Base-by-base conservation (phyloP, 805 yeast genomes). In the Nakazawaea holstii region DNA sequence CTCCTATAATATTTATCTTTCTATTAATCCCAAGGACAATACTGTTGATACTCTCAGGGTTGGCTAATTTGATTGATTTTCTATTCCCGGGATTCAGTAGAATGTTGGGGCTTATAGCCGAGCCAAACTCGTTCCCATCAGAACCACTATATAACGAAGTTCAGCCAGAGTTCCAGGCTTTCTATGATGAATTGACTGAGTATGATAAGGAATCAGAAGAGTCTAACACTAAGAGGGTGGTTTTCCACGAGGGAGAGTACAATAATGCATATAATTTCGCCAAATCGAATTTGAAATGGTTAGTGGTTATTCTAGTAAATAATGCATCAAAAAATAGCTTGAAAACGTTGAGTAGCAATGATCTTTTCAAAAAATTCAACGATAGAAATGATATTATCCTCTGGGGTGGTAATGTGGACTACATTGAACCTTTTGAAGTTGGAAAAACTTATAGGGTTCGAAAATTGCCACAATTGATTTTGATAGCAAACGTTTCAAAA, bases 351-450 rank as follows among this genome's bases (percentile, higher is more conserved):
- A 56, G 81, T 36, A 69, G 74, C 42, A 76, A 75, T 53, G 72
- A 64, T 1, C 56, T 62, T 29, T 76, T 80, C 32, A 59, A 73
- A 13, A 58, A 69, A 31, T 59, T 64, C 39, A 52, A 71, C 40
- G 60, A 61, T 38, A 64, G 65, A 2, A 69, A 76, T 36, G 71
- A 82, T 40, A 49, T 77, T n/a, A 52, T 79, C 1, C 68, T 84
- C 1, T 86, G 84, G 72, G 74, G 84, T 35, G 87, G 87, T 0
- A 79, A 82, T 53, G 80, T 79, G 24, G 64, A 71, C 13, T 80
- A 80, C 53, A 72, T 83, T 0, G 92, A 86, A 59, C 77, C 86
- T 3, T 80, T 77, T 67, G 80, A 80, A 49, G 74, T 86, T 36
- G 86, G 87, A 0, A 73, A 73, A 52, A 68, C 75, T 35, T 69